Evolutionary conservation across 2,329 filamentous ascomycete species (phyloP).

Genomic region (Alternaria postmessia): DNA sequence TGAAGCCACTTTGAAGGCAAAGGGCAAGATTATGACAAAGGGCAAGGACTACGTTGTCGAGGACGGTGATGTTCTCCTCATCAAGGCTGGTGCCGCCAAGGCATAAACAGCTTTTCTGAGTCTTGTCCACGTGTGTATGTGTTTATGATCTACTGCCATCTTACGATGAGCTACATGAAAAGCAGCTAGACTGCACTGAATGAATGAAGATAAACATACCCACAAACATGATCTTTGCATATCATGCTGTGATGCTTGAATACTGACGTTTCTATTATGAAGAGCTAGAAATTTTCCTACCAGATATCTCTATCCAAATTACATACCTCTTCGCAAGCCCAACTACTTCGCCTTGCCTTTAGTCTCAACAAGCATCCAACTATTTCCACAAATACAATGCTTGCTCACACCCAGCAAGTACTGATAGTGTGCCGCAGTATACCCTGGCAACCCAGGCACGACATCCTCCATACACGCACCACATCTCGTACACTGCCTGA

Average conservation of each 20-base stretch:
- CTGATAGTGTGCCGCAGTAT: slow-evolving; percentile 38
- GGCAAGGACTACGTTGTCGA: slow-evolving; percentile 95
- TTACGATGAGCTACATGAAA: slow-evolving; percentile 28
- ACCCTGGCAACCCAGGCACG: slow-evolving; percentile 39
- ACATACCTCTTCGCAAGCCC: background rate
- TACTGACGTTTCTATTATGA: background rate
- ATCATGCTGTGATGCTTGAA: background rate
- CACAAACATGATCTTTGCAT: background rate
- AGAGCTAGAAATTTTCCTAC: background rate
- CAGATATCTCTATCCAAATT: background rate
- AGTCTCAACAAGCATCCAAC: slow-evolving; percentile 47
- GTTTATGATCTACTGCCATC: slow-evolving; percentile 18
- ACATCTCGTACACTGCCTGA: slow-evolving; percentile 56
- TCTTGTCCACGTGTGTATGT: slow-evolving; percentile 10
- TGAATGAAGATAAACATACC: slow-evolving; percentile 28
- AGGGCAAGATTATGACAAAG: slow-evolving; percentile 98
- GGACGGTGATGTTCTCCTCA: slow-evolving; percentile 82
- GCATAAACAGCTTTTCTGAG: slow-evolving; percentile 52
- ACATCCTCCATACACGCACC: slow-evolving; percentile 58
- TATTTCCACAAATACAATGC: slow-evolving; percentile 50
- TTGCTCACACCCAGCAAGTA: slow-evolving; percentile 51
- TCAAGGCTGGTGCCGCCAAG: slow-evolving; percentile 90
- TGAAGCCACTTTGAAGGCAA: slow-evolving; percentile 86
- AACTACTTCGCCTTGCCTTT: slow-evolving; percentile 24
- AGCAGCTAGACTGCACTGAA: slow-evolving; percentile 27